Conservation (phyloP, 1,284 basidiomycete genomes). For the Puccinia horiana region DNA sequence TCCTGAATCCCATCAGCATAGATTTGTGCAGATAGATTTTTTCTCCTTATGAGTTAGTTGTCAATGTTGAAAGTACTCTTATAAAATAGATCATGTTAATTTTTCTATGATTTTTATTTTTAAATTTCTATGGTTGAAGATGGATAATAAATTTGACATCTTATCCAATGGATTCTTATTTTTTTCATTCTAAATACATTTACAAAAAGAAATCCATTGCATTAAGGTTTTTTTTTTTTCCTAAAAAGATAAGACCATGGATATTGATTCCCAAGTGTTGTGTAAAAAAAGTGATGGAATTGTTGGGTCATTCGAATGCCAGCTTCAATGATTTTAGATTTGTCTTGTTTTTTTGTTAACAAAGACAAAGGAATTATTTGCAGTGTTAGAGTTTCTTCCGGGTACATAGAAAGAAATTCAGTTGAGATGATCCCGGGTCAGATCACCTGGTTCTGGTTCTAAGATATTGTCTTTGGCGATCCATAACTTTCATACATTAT, state of each 20-base stretch:
- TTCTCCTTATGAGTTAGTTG: no score
- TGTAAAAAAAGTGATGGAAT: not conserved
- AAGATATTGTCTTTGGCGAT: not conserved
- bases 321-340: constrained; percentile 6
- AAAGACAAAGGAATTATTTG: not conserved
- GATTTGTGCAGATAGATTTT: no score
- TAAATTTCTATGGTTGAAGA: no score
- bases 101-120: no score
- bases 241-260: not conserved
- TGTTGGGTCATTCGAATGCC: not conserved
- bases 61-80: no score
- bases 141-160: not conserved
- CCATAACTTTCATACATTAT: not conserved
- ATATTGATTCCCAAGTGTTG: constrained; percentile 6
- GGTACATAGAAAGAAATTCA: not conserved
- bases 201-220: not conserved
- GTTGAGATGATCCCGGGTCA: not conserved
- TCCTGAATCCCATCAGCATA: no score
- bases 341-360: not conserved
- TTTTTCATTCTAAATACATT: constrained; percentile 7
- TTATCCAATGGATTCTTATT: not conserved
- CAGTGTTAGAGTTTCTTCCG: not conserved
- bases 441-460: not conserved
- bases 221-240: not conserved
- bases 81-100: no score